Evolutionary conservation across 345 rosid genomes (phyloP).

Genomic region (Eucalyptus pauciflora): DNA sequence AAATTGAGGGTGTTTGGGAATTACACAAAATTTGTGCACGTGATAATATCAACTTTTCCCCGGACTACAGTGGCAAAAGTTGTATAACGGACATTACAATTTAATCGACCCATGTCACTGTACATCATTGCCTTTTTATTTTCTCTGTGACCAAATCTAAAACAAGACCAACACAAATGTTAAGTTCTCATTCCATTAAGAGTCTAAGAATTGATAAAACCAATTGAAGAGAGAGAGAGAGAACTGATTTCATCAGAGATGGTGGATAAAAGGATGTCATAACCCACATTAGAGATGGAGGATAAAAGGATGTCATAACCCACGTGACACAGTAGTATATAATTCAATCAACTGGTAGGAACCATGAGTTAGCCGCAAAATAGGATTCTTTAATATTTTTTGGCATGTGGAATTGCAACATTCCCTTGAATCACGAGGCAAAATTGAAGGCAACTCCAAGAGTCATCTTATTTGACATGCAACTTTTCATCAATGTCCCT

Average conservation of each 20-base stretch:
- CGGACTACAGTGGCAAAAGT: constrained; percentile 53
- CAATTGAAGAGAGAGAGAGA: neutral
- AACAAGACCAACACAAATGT: neutral
- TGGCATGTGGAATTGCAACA: neutral
- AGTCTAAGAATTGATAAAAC: neutral
- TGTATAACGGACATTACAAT: constrained; percentile 78
- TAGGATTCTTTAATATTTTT: neutral
- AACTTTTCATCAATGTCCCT: neutral
- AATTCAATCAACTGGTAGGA: neutral
- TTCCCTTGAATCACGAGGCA: neutral
- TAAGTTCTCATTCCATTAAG: neutral
- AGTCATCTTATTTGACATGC: neutral
- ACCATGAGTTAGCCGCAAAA: neutral
- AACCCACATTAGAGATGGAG: neutral
- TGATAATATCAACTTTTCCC: constrained; percentile 45
- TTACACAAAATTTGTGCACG: neutral
- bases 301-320: neutral
- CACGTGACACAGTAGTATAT: neutral
- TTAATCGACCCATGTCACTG: constrained; percentile 66
- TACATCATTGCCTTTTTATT: constrained; percentile 92
- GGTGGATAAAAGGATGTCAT: neutral
- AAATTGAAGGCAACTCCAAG: neutral
- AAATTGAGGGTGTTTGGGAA: neutral
- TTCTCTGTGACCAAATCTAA: constrained; percentile 91
- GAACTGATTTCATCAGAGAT: neutral